Evolutionary conservation across 1,139 yeast genomes (phyloP).

Genomic region (Lodderomyces orthopsilosis): DNA sequence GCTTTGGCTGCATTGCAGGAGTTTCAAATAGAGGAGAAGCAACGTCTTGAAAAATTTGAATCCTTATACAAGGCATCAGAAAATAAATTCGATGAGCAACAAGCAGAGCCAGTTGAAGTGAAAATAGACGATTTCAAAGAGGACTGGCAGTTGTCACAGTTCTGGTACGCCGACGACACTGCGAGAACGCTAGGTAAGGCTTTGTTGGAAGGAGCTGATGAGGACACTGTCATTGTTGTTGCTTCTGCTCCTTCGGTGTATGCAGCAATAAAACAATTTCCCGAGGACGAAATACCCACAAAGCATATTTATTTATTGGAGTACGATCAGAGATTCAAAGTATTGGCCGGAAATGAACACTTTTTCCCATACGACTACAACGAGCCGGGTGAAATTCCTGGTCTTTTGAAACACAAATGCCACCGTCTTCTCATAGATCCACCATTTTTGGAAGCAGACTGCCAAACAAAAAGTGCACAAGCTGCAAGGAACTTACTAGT

Average conservation of each 20-base stretch:
- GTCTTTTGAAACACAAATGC: constrained; percentile 55
- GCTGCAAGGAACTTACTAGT: constrained; percentile 64
- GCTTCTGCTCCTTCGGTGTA: constrained; percentile 91
- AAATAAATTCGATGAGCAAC: constrained; percentile 36
- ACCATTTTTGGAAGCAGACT: constrained; percentile 77
- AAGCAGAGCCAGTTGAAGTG: constrained; percentile 13
- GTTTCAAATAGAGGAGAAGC: constrained; percentile 65
- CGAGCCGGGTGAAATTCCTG: constrained; percentile 62
- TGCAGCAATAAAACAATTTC: constrained; percentile 67
- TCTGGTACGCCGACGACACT: constrained; percentile 79
- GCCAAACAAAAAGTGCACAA: constrained; percentile 71
- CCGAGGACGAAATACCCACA: constrained; percentile 56
- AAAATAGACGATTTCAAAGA: constrained; percentile 72
- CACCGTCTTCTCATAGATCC: constrained; percentile 84
- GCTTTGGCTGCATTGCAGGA: constrained; percentile 78
- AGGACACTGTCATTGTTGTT: constrained; percentile 65
- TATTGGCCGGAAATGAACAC: constrained; percentile 64
- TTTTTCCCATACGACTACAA: constrained; percentile 77
- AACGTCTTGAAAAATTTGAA: constrained; percentile 58
- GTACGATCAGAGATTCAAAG: constrained; percentile 69
- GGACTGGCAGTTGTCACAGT: constrained; percentile 93
- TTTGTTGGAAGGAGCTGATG: constrained; percentile 71
- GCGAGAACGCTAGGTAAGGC: constrained; percentile 68
- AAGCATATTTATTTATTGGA: constrained; percentile 71
- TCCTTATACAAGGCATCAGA: constrained; percentile 60